A percentile compares a stretch with the other conserved stretches of the same genome.
Evolutionary conservation across 148 eudicot genomes (phyloP).

Genomic region (Polygonum aviculare): DNA sequence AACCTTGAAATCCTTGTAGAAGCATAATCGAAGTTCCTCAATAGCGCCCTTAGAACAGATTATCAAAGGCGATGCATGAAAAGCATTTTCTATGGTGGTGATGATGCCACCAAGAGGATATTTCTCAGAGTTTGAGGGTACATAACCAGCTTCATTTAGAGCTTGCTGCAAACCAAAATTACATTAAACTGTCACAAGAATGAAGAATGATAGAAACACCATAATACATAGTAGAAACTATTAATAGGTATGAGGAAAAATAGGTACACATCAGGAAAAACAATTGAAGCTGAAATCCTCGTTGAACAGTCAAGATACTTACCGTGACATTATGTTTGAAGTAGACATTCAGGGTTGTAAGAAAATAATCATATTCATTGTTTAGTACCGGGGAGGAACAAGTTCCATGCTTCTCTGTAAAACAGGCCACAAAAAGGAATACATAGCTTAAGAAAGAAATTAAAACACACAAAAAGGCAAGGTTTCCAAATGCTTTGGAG

Average conservation of each 20-base stretch:
- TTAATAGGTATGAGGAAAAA: not conserved
- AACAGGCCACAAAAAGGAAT: slow-evolving; percentile 14
- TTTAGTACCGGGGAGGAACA: slow-evolving; percentile 55
- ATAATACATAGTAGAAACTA: not conserved
- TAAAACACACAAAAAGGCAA: not conserved
- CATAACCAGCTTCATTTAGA: slow-evolving; percentile 72
- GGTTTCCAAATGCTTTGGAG: not conserved
- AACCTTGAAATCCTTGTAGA: slow-evolving; percentile 88
- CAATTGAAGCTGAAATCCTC: not conserved
- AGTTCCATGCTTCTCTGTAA: slow-evolving; percentile 90
- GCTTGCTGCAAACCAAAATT: slow-evolving; percentile 43
- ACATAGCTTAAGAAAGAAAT: not conserved
- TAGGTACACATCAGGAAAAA: not conserved
- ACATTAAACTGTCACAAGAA: not conserved
- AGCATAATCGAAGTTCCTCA: slow-evolving; percentile 69
- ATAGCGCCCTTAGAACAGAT: slow-evolving; percentile 60
- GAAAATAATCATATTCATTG: slow-evolving; percentile 66
- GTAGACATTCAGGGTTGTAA: slow-evolving; percentile 60
- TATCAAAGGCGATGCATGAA: slow-evolving; percentile 62
- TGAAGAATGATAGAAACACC: not conserved
- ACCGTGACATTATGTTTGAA: slow-evolving; percentile 91
- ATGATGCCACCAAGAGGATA: slow-evolving; percentile 83
- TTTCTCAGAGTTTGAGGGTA: slow-evolving; percentile 80
- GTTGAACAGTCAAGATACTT: slow-evolving; percentile 17
- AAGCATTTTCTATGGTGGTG: slow-evolving; percentile 84